Conservation (phyloP, 768 basidiomycete species). For the Mrakia blollopis region DNA sequence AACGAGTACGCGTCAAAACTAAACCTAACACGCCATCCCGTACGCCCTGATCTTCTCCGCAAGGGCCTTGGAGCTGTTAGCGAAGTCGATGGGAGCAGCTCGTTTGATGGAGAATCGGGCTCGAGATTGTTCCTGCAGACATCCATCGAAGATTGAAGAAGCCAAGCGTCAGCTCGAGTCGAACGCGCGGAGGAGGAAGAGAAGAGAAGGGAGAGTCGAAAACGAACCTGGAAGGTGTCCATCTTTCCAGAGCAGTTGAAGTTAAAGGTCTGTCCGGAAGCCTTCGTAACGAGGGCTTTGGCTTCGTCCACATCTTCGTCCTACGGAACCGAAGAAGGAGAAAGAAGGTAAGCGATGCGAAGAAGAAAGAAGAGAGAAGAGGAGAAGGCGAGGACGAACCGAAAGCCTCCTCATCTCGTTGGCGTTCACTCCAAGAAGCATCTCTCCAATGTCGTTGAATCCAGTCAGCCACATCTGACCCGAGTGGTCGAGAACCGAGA, state of each 20-base stretch:
- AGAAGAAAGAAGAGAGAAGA: constrained; percentile 4
- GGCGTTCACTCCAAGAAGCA: constrained; percentile 70
- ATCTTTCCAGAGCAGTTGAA: constrained; percentile 81
- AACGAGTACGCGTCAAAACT: neutral
- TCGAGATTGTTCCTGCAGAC: constrained; percentile 65
- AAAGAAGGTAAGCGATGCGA: neutral
- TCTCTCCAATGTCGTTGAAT: constrained; percentile 84
- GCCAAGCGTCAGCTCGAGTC: neutral
- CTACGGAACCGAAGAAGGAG: constrained; percentile 42
- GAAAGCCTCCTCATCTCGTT: constrained; percentile 71
- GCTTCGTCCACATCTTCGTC: constrained; percentile 59
- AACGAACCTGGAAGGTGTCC: constrained; percentile 64
- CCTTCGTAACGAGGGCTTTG: constrained; percentile 57
- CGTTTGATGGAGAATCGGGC: constrained; percentile 75
- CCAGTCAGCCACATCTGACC: constrained; percentile 88
- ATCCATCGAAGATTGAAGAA: neutral
- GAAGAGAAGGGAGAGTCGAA: constrained; percentile 3
- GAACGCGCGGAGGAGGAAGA: too few relatives aligned
- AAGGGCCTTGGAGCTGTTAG: constrained; percentile 58
- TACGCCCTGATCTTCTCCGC: constrained; percentile 55
- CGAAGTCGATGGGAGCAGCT: constrained; percentile 63
- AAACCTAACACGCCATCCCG: neutral
- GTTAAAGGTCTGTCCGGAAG: constrained; percentile 67
- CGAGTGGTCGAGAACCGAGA: constrained; percentile 85
- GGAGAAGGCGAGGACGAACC: constrained; percentile 45